Conservation (phyloP, 129 eudicot species). For the Pseudognaphalium luteoalbum region DNA sequence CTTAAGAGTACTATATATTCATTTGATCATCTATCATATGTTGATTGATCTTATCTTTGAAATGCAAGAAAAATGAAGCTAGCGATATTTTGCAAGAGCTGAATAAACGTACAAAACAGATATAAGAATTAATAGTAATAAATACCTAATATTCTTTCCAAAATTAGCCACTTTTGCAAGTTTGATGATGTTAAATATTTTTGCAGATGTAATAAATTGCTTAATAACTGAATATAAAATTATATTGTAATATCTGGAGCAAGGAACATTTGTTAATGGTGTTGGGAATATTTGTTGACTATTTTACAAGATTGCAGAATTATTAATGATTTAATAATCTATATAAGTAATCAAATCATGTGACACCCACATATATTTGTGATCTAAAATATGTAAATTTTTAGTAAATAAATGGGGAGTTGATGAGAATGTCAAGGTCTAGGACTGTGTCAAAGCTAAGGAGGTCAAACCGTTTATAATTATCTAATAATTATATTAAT, state of each 20-base stretch:
- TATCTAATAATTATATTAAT: neutral
- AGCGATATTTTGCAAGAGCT: too few relatives aligned
- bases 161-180: neutral
- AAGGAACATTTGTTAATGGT: conserved; percentile 28
- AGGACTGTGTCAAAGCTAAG: conserved; percentile 38
- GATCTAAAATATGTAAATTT: conserved; percentile 6
- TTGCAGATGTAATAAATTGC: neutral
- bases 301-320: conserved; percentile 32
- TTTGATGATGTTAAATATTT: neutral
- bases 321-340: conserved; percentile 19
- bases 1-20: too few relatives aligned
- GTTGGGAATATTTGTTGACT: conserved; percentile 38
- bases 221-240: neutral
- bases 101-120: too few relatives aligned
- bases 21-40: too few relatives aligned
- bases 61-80: too few relatives aligned
- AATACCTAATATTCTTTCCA: too few relatives aligned
- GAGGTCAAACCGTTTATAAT: conserved; percentile 35
- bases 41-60: too few relatives aligned
- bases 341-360: conserved; percentile 33
- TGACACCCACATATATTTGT: conserved; percentile 36
- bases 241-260: conserved; percentile 14
- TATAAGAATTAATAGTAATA: too few relatives aligned
- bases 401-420: conserved; percentile 29
- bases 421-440: conserved; percentile 40